Conservation (phyloP, 495 filamentous ascomycete species). For the Talaromyces trachyspermus region DNA sequence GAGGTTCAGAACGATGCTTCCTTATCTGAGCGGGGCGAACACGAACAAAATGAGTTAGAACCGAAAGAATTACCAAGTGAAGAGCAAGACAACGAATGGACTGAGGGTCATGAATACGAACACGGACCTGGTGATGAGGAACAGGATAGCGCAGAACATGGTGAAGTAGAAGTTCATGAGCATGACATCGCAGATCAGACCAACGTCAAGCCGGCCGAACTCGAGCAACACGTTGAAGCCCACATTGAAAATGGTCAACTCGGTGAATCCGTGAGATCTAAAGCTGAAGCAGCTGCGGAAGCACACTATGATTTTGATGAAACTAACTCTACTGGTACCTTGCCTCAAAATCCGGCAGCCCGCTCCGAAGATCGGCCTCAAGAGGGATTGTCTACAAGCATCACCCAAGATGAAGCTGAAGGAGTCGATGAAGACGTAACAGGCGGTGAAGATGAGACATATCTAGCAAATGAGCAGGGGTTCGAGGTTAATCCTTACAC, state of each 20-base stretch:
- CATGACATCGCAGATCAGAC: constrained; percentile 13
- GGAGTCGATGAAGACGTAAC: background rate
- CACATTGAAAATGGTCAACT: background rate
- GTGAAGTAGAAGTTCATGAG: constrained; percentile 14
- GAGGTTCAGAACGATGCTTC: background rate
- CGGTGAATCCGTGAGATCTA: background rate
- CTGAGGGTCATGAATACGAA: too few species aligned
- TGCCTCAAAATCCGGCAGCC: background rate
- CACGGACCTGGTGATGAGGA: too few species aligned
- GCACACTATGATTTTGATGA: constrained; percentile 1
- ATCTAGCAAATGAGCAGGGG: background rate
- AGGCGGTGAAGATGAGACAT: background rate
- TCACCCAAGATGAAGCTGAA: background rate
- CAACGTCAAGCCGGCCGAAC: background rate
- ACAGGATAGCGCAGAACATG: background rate
- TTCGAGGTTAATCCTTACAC: background rate
- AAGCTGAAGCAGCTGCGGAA: background rate
- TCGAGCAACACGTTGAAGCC: background rate
- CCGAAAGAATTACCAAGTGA: too few species aligned
- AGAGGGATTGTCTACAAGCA: too few species aligned
- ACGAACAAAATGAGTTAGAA: constrained; percentile 15
- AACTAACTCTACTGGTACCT: background rate
- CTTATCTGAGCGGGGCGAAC: constrained; percentile 4
- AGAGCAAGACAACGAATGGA: too few species aligned
- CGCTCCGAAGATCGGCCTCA: constrained; percentile 2